Evolutionary conservation across 345 rosid species (phyloP).

Genomic region (Rhodamnia rubescens): DNA sequence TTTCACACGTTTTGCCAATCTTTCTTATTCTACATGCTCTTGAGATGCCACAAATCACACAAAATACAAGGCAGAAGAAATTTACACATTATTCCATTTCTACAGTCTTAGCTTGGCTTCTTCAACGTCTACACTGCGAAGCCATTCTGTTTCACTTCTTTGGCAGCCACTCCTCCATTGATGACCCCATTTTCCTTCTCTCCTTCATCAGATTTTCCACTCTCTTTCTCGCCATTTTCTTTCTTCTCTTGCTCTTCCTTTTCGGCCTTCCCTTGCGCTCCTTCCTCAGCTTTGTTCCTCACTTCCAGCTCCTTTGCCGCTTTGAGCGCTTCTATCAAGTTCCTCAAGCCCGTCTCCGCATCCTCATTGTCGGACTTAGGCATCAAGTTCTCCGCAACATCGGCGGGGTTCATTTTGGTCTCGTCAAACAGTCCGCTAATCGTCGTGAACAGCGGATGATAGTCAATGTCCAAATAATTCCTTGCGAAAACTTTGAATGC

Average conservation of each 20-base stretch:
- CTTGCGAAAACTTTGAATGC: slow-evolving; percentile 4
- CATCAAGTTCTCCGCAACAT: slow-evolving; percentile 10
- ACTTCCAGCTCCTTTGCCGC: background rate
- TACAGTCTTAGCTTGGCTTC: background rate
- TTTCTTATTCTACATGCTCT: background rate
- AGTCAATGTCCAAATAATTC: slow-evolving; percentile 3
- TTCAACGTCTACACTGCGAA: background rate
- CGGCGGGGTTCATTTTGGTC: slow-evolving; percentile 3
- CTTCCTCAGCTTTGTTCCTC: background rate
- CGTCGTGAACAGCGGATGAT: background rate
- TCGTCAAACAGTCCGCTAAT: background rate
- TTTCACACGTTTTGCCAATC: background rate
- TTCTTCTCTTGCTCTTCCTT: background rate
- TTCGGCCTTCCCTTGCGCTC: background rate
- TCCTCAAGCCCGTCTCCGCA: background rate
- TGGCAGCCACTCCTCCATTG: background rate
- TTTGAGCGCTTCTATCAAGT: background rate
- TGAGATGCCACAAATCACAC: background rate
- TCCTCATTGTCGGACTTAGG: background rate
- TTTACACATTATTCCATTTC: background rate
- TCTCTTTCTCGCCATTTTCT: background rate
- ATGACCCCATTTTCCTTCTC: background rate
- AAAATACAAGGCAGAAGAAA: background rate
- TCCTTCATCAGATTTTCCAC: background rate
- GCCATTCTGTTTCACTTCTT: background rate